Evolutionary conservation across 2,329 filamentous ascomycete species (phyloP), one percentile per base, ranked within the genome.

Genomic region (Pezicula radicicola): DNA sequence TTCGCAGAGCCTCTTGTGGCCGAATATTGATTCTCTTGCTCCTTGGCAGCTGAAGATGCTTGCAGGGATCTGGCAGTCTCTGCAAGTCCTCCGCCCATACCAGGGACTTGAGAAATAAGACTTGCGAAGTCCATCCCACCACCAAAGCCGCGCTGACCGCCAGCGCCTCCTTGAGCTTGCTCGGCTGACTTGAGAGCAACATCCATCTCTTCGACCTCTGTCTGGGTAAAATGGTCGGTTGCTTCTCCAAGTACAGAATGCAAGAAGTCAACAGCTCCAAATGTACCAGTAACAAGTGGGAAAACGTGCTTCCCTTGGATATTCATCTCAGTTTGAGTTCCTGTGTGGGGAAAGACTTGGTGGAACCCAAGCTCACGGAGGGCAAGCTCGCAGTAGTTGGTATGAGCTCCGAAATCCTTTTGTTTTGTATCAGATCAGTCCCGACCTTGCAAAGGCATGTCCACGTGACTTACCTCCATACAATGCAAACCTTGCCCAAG

Each of bases 191-290:
- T 84, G 43, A 94, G 77, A 4, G 85, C 88, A 55, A 85, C 71
- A 59, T 94, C 87, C 62, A 93, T 84, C 68, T 93, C 87, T 52
- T 91, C 88, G 35, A 94, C 84, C 66, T 93, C 89, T 15, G 88
- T 90, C 67, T 94, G 89, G 2, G 89, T 89, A 64, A 94, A 90
- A 66, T 92, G 88, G 64, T 94, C 89, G 10, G 83, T 89, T 30
- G 89, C 89, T 67, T 93, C 89, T 52, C 87, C 79, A 21, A 82
- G 70, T 3, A 68, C 88, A 1, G 88, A 91, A 68, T 94, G 89
- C 59, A 93, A 74, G 66, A 94, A 94, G 67, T 93, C 89, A 3
- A 93, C 89, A 58, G 84, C 89, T 39, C 89, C 89, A 69, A 94
- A 94, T 0, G 80, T 83, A 10, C 84, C 83, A 1, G 89, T 93